Base-by-base conservation (phyloP, 257 asterid genomes). In the Anisodus tanguticus region DNA sequence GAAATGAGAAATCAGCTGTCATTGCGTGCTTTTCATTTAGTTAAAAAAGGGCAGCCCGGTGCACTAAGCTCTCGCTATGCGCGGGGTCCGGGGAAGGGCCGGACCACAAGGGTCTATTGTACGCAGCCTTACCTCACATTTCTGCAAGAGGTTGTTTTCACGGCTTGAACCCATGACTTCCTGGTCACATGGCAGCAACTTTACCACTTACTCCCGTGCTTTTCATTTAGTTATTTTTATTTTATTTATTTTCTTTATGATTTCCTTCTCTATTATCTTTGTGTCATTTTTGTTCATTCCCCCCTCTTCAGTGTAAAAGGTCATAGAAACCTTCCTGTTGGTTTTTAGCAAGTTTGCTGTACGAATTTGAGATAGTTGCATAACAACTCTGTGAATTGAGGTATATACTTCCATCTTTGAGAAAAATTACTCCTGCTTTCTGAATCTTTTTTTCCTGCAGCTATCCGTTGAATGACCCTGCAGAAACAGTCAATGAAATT, bases 401-500 rank as follows among this genome's bases (percentile, higher is more conserved):
- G n/a, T 51, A 31, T 8, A 77, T 53, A n/a, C 19, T 45, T 45
- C 58, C 58, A 71, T 71, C 37, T n/a, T 71, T 12, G 54, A 49
- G 80, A 74, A 76, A 53, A 51, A 51, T 53, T 77, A 53, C 15
- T 7, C 82, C 35, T 26, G 81, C 26, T 53, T 53, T 26, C 64
- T 31, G 64, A 13, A 26, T 26, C 53, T 47, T 85, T 31, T 82
- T 22, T 86, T 70, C 79, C 80, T 87, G 89, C 97, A 97, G 99
- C 89, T 97, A 97, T 90, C 98, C 99, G 22, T 92, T 97, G 91
- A 95, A 95, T 88, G 98, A 97, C 89, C 92, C 97, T 63, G 95
- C 97, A 19, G 98, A 94, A 88, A 93, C 98, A 47, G 88, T 92
- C 22, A 83, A 86, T 83, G 97, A 92, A 89, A 93, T 95, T 64